phyloP scores from a whole-genome alignment of 2,329 filamentous ascomycete genomes.

The Nannizziopsis arthrosporioides region DNA sequence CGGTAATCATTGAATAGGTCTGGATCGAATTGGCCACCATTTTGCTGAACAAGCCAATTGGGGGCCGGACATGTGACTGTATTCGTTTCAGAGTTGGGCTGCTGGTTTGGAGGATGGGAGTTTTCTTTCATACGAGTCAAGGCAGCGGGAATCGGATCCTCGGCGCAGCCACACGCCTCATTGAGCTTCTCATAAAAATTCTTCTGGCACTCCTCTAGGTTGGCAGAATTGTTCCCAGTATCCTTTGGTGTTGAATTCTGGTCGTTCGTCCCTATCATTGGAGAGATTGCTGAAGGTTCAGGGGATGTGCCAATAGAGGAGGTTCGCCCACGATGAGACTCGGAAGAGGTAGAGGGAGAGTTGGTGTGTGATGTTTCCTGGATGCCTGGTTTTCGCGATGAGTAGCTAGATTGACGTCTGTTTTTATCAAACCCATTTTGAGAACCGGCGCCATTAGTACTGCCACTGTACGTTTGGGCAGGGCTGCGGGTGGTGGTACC shows the following conservation, averaged over 20 bases:
- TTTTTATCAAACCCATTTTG: conserved; percentile 12
- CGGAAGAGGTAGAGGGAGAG: conserved; percentile 39
- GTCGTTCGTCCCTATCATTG: conserved; percentile 20
- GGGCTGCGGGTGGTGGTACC: background rate
- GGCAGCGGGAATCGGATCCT: conserved; percentile 33
- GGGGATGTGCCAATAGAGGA: conserved; percentile 43
- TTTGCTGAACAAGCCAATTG: conserved; percentile 68
- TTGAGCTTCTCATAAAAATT: conserved; percentile 36
- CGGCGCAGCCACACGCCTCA: conserved; percentile 36
- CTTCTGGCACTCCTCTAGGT: conserved; percentile 26
- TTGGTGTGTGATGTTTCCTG: conserved; percentile 33
- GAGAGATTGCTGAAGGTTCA: conserved; percentile 35
- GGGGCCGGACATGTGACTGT: conserved; percentile 21
- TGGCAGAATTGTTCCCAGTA: background rate
- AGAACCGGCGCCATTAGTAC: background rate
- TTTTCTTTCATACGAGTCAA: conserved; percentile 18
- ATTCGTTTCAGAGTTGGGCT: conserved; percentile 3
- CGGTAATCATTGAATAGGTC: conserved; percentile 86
- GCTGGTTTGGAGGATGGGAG: conserved; percentile 1
- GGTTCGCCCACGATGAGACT: conserved; percentile 33
- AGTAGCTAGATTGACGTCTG: conserved; percentile 17
- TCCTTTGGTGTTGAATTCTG: background rate
- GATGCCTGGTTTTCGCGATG: conserved; percentile 20
- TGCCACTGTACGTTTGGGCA: background rate
- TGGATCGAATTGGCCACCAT: conserved; percentile 78